Evolutionary conservation across 177 flowering plant species (phyloP).

Genomic region (Vitis hybrid): DNA sequence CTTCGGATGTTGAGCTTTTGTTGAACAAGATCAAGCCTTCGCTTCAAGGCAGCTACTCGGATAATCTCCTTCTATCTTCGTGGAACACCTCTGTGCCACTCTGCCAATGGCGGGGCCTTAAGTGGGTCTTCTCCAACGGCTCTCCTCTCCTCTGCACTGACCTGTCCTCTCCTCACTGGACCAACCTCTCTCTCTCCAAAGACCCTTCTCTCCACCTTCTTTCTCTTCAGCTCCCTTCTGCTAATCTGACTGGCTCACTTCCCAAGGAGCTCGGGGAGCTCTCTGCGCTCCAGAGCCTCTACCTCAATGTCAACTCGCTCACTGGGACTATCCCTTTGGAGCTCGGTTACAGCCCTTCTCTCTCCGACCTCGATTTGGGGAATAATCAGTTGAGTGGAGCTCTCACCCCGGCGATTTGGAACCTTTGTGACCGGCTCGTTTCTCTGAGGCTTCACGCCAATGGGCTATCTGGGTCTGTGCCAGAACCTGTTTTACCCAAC

Average conservation of each 20-base stretch:
- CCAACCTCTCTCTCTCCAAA: conserved; percentile 46
- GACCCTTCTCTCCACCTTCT: conserved; percentile 71
- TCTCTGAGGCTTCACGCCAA: conserved; percentile 70
- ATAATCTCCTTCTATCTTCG: conserved; percentile 65
- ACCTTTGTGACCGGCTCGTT: conserved; percentile 72
- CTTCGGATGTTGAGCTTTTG: conserved; percentile 70
- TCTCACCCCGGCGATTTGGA: conserved; percentile 90
- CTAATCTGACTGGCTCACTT: conserved; percentile 73
- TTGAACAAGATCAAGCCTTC: conserved; percentile 68
- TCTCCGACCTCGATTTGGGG: conserved; percentile 72
- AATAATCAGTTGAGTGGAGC: conserved; percentile 58
- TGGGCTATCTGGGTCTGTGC: conserved; percentile 60
- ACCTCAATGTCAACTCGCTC: conserved; percentile 68
- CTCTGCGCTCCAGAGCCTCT: conserved; percentile 64
- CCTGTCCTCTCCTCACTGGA: conserved; percentile 56
- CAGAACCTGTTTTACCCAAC: conserved; percentile 82
- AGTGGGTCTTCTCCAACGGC: conserved; percentile 74
- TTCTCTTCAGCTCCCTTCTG: conserved; percentile 86
- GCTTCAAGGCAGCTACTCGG: conserved; percentile 60
- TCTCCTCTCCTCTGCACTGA: conserved; percentile 54
- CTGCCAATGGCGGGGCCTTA: conserved; percentile 94
- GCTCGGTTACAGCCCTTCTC: conserved; percentile 85
- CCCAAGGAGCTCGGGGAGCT: conserved; percentile 84
- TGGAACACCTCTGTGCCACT: conserved; percentile 84
- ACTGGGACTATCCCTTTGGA: conserved; percentile 77